Evolutionary conservation across 164 flowering plant genomes (phyloP), one percentile per base, ranked within the genome.

Genomic region (Vitis amurensis): DNA sequence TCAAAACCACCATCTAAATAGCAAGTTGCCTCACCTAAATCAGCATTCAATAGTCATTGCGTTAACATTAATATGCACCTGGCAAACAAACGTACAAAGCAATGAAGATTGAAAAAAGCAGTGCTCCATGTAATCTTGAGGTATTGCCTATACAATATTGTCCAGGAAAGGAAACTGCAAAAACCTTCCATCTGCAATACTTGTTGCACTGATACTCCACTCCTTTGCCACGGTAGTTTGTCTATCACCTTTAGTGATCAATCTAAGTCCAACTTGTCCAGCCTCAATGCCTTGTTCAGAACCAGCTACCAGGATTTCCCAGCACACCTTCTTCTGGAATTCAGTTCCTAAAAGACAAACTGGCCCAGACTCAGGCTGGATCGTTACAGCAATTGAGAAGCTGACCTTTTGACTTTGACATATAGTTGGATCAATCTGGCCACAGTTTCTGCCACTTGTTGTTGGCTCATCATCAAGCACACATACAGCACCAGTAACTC

Each of bases 131-230:
- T n/a, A n/a, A 52, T 7, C n/a, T 13, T 10, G 50, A 49, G 23
- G 31, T 16, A 9, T 19, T 1, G 12, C 4, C 9, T 14, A 55
- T 47, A 53, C 14, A 66, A 29, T 27, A 60, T 27, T 58, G 47
- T 44, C 55, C 52, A 13, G 53, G 16, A 61, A 55, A 68, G 56
- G 52, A 57, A 63, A 50, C 73, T 17, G 56, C 59, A 72, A 82
- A 78, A 58, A 93, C 99, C 99, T 96, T 84, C 99, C 98, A 85
- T 96, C 99, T 14, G 99, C 95, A 77, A 96, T 86, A 78, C 99
- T 80, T 12, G 98, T 78, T 19, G 90, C 92, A 78, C 98, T 83
- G 64, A 96, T 82, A 80, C 85, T 89, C 99, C 99, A 93, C 75
- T 96, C 99, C 76, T 88, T 96, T 19, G 90, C 87, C 50, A 92